Base-by-base conservation (phyloP, 495 filamentous ascomycete genomes). In the Penicillium tannophilum region DNA sequence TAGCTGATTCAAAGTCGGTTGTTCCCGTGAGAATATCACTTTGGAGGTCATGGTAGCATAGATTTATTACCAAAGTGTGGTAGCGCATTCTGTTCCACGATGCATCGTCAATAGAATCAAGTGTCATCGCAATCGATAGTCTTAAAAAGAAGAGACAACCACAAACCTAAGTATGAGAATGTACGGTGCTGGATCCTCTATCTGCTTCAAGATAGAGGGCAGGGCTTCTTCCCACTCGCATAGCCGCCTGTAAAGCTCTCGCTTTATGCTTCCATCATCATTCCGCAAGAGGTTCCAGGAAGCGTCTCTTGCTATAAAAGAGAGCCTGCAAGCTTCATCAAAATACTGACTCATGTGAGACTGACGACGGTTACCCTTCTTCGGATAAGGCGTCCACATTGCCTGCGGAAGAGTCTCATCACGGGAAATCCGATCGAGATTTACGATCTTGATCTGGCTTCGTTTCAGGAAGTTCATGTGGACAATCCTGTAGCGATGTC, bases 241-340 rank as follows among this genome's bases (percentile, higher is more conserved):
- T 12, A 35, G 33, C 11, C 33, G 33, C 8, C 11, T 8, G 33
- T 35, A 35, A 10, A 35, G 8, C 9, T 35, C 33, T 35, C 11
- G 33, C 33, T 35, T 35, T 10, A 10, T 28, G 33, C 33, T 35
- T 35, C 11, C 8, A 35, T 35, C 9, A 12, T 35, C 9, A 12
- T 3, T 35, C 1, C 33, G 33, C 33, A 63, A 68, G 14, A 74
- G 66, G 4, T 43, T 20, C 55, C 48, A 58, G 7, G 55, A 51
- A 9, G 47, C 19, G 39, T 74, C 69, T 28, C 69, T 58, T 1
- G 71, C 63, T 24, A 74, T 70, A 35, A 62, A 67, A 16, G 69
- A 70, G 5, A 74, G 56, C 30, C 58, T 53, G 61, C 71, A 74
- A 12, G 71, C 58, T 39, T 70, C 65, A 55, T 74, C 67, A 54